Evolutionary conservation across 2,329 filamentous ascomycete species (phyloP), one percentile per base, ranked within the genome.

Genomic region (Fusarium xylarioides): DNA sequence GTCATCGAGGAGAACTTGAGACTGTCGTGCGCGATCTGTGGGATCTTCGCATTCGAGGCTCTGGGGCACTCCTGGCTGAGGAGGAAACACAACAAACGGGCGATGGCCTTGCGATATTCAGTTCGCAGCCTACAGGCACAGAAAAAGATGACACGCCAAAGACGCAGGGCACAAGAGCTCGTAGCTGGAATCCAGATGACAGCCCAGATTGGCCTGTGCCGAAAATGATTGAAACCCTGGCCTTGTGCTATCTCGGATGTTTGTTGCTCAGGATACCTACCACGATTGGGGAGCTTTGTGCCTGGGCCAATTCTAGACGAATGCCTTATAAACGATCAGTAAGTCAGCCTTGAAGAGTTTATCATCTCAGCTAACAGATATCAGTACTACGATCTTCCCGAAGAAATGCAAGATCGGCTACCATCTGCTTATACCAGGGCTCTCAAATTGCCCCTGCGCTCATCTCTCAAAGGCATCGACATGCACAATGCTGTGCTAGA

Each of bases 1-100:
- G 88, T 0, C 87, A 96, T 53, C 91, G 92, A 3, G 81, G 85
- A 9, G 92, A 97, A 76, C 86, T 98, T 18, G 94, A 97, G 85
- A 91, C 85, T 12, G 86, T 97, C 15, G 90, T 97, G 10, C 90
- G 91, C 66, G 95, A 97, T 79, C 87, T 99, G 19, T 99, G 96
- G 95, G 87, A 91, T 58, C 83, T 98, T 56, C 89, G 94, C 10
- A 84, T 86, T 5, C 83, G 87, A 42, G 83, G 82, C 26, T 83
- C 79, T 81, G 75, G 85, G 71, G 38, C 84, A 81, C 50, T 82
- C 79, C 74, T 81, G 19, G 44, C 77, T 47, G 58, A 79, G 26
- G 76, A 78, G 19, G 71, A 71, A 32, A 53, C 72, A 26, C 59
- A 73, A 28, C 58, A 72, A 14, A 67, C 72, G 46, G 79, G 79